Base-by-base conservation (phyloP, 2,329 filamentous ascomycete species). In the Beauveria sp. region DNA sequence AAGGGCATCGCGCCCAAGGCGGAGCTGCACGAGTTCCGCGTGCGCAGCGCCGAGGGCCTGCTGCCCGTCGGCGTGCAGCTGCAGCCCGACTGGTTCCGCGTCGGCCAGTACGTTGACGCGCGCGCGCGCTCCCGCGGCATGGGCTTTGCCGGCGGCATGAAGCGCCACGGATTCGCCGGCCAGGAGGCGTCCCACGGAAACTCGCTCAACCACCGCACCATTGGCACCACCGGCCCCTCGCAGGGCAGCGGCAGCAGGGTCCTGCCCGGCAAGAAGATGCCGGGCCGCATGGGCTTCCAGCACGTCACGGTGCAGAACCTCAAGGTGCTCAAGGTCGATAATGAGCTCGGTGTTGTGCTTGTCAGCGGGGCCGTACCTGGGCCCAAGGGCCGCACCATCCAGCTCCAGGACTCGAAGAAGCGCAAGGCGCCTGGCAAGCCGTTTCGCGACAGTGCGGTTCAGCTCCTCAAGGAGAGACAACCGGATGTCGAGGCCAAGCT, bases 61-160 rank as follows among this genome's bases (percentile, higher is more conserved):
- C 76, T 93, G 59, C 83, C 85, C 26, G 82, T 97, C 26, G 94
- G 94, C 47, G 80, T 87, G 68, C 79, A 83, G 67, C 84, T 99
- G 66, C 82, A 84, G 64, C 91, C 94, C n/a, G 87, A 90, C 70
- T 96, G 94, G 90, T 97, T 97, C 77, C 82, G 87, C 68, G 84
- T 88, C 70, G 94, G 94, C 20, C 92, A 97, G 77, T 96, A 86
- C 75, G 89, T 99, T 63, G 94, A 99, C 77, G 87, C 91, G 59
- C 83, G 87, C 69, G 88, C 86, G 54, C 85, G 89, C 70, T 88
- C 86, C 67, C 85, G 90, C 71, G 94, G 94, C 58, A 93, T 91
- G 84, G 94, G 94, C 8, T 99, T 97, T 73, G 91, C 89, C 10
- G 94, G 94, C 83, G 94, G 91, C 67, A 99, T 99, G 94, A 99